Percentiles rank a stretch among this genome's conserved stretches.
Conservation (phyloP, 75 land plant genomes). For the Selaginella tamariscina region DNA sequence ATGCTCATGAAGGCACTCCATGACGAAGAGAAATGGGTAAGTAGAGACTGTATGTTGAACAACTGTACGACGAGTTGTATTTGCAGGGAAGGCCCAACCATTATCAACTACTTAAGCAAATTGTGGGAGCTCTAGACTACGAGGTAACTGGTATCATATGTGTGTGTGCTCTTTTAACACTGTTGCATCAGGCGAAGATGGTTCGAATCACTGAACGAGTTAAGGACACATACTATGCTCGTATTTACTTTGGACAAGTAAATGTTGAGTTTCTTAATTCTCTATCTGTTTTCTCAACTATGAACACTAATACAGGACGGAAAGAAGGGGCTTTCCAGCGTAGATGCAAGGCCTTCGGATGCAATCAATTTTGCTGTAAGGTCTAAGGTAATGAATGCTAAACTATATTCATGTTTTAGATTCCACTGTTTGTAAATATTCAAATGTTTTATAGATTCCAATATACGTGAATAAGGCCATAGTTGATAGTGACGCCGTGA, state of each 20-base stretch:
- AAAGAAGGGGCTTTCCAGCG: slow-evolving; percentile 35
- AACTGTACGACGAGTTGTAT: too few species aligned
- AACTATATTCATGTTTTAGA: neutral
- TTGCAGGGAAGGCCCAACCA: slow-evolving; percentile 54
- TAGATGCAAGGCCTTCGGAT: slow-evolving; percentile 81
- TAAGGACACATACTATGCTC: slow-evolving; percentile 62
- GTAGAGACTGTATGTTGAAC: too few species aligned
- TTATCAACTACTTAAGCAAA: slow-evolving; percentile 45
- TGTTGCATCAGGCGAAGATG: slow-evolving; percentile 45
- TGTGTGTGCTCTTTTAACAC: neutral
- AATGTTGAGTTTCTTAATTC: neutral
- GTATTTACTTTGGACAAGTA: slow-evolving; percentile 53
- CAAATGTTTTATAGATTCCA: slow-evolving; percentile 32
- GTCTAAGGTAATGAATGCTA: slow-evolving; percentile 43
- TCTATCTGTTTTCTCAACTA: neutral
- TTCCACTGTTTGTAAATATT: neutral
- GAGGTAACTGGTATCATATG: slow-evolving; percentile 29
- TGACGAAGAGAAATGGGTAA: slow-evolving; percentile 36
- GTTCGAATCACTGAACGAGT: slow-evolving; percentile 65
- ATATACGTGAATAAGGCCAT: slow-evolving; percentile 53
- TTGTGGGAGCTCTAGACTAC: slow-evolving; percentile 47
- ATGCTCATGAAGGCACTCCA: slow-evolving; percentile 41
- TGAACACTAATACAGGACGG: slow-evolving; percentile 28
- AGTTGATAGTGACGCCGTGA: slow-evolving; percentile 45
- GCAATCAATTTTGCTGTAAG: slow-evolving; percentile 67